Evolutionary conservation across 2,329 filamentous ascomycete species (phyloP), one percentile per base, ranked within the genome.

Genomic region (Cladosporium sp.): DNA sequence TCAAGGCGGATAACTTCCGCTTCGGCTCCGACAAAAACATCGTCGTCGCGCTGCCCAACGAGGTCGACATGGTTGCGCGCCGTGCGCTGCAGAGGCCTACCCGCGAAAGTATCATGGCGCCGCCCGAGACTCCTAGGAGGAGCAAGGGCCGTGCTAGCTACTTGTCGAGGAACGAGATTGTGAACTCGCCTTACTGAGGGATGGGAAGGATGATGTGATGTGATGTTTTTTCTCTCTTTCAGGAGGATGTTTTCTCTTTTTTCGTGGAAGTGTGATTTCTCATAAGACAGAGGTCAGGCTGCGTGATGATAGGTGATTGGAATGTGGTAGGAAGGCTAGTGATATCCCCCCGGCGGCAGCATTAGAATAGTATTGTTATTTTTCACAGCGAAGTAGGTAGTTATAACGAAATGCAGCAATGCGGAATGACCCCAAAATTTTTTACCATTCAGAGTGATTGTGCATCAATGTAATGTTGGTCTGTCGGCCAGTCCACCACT

Each of bases 1-100:
- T 99, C 75, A 97, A 96, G 84, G 95, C 95, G 4, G 95, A 99
- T 78, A 96, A 99, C 78, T 99, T 99, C 88, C 93, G 95, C 74
- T 99, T 93, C 74, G 94, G 94, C 56, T 93, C 90, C 5, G 95
- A 99, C 79, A 96, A 97, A 86, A 97, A 97, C 74, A 92, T 99
- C 73, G 97, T 99, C 74, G 94, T 99, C 40, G 95, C 95, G 0
- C 82, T 99, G 69, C 93, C 95, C 2, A 97, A 99, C 76, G 93
- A 98, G 78, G 95, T 99, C 71, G 96, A 97, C 79, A 98, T 98
- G 93, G 92, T 99, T 14, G 90, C 89, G 55, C 93, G 94, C 79
- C 86, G 90, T 72, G 89, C 88, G 65, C 86, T 99, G 75, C 92
- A 92, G 83, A 89, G 89, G 74, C 93, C 94, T 1, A 98, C 95